phyloP scores from a whole-genome alignment of 2,329 filamentous ascomycete species.

The Botrytis fragariae region DNA sequence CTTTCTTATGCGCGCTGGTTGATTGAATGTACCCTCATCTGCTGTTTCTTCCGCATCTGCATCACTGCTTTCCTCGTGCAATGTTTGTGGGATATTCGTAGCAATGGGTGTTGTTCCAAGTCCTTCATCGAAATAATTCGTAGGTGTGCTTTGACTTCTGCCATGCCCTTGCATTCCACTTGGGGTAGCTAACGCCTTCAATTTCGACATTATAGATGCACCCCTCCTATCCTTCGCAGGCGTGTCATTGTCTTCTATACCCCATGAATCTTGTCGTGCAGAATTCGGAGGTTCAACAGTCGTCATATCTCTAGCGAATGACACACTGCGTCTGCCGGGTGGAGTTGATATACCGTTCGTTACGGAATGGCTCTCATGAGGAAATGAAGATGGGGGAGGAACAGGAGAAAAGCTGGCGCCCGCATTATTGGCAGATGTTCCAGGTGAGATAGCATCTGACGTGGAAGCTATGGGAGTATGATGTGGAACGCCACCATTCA shows the following conservation, averaged over 20 bases:
- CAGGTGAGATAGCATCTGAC: not conserved
- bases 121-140: constrained; percentile 38
- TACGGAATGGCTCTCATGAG: constrained; percentile 17
- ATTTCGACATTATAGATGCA: constrained; percentile 71
- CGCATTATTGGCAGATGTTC: constrained; percentile 4
- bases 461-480: constrained; percentile 12
- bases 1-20: constrained; percentile 54
- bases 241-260: constrained; percentile 58
- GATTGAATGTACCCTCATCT: constrained; percentile 62
- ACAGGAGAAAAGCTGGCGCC: constrained; percentile 20
- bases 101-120: constrained; percentile 47
- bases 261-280: constrained; percentile 60
- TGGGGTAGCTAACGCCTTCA: constrained; percentile 68
- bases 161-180: constrained; percentile 45
- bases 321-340: constrained; percentile 63
- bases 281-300: constrained; percentile 48
- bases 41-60: constrained; percentile 86
- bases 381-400: constrained; percentile 21
- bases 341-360: constrained; percentile 35
- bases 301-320: constrained; percentile 60
- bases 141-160: constrained; percentile 43
- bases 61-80: constrained; percentile 63
- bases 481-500: constrained; percentile 37
- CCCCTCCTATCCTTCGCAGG: constrained; percentile 57
- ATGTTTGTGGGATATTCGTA: constrained; percentile 50